Base-by-base conservation (phyloP, 75 land plant species). In the Selaginella tamariscina region DNA sequence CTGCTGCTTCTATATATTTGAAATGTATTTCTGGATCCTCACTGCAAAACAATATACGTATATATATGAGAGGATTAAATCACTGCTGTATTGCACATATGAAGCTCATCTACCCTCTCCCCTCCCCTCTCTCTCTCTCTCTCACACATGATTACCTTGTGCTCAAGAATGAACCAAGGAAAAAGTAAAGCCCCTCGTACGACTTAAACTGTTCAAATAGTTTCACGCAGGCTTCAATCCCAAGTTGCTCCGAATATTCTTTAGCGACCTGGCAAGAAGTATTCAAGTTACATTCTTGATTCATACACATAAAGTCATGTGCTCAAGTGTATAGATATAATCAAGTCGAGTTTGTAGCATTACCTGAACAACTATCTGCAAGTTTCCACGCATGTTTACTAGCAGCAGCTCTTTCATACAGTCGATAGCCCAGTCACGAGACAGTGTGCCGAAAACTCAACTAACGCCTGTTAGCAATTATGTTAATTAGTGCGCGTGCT, bases 351-450 rank as follows among this genome's bases (percentile, higher is more conserved):
- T n/a, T n/a, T n/a, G n/a, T 39, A 39, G 49, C 5, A 39, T 56
- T 70, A 93, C 98, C 91, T 94, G 98, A 32, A 94, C 98, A 77
- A 94, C 88, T 27, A 94, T 94, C 77, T 94, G 98, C 32, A 94
- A 88, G 62, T 94, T 94, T 70, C 91, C 98, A 44, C 98, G 86
- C 70, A 94, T 74, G 70, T 94, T 94, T 21, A 94, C 98, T 24
- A 86, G 73, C 20, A 94, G 68, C 59, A 94, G 88, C 73, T 94
- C 98, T 70, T 94, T 94, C 98, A 94, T 94, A 77, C 98, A 94
- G 72, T 94, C 98, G 29, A 94, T 54, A 31, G 98, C 98, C 98
- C 98, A 94, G 30, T 94, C 98, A 54, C 70, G 72, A 22, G 96
- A 94, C 63, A 94, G 86, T 26, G 98, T 89, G 24, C 98, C 98